A percentile compares a stretch with the other conserved stretches of the same genome.
These are phyloP conservation scores for Herpetomonas tarakana DNA, from an alignment of 208 protist species.

Conservation along the genomic window DNA sequence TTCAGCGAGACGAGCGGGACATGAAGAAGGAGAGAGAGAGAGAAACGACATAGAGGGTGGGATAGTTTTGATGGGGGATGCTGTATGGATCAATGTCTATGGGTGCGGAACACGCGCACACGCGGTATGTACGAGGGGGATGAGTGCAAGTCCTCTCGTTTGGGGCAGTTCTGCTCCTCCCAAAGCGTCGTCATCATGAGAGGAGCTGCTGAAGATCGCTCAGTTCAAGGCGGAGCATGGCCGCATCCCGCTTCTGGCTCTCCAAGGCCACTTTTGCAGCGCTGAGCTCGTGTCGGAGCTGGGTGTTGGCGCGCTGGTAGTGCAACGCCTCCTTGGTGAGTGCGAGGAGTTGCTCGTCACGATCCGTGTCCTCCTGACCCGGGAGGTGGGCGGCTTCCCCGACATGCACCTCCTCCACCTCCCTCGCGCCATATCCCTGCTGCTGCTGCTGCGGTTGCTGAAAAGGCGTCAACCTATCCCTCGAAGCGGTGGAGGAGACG, in stretches of 20 bases:
- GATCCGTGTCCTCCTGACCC: constrained; percentile 4
- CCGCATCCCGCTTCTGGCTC: constrained; percentile 47
- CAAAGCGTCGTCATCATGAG: no score
- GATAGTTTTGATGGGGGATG: no score
- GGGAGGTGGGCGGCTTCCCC: neutral
- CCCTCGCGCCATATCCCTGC: neutral
- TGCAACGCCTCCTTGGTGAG: constrained; percentile 59
- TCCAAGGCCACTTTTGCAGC: constrained; percentile 49
- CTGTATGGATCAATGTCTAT: no score
- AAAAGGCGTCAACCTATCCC: neutral
- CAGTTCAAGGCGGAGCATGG: constrained; percentile 65
- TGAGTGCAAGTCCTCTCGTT: no score
- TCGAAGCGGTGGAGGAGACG: no score
- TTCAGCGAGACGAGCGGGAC: no score
- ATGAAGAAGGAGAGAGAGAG: no score
- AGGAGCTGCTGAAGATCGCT: constrained; percentile 30
- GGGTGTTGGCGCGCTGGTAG: constrained; percentile 57
- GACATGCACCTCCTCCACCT: neutral
- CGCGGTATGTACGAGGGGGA: no score
- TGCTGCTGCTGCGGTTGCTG: neutral
- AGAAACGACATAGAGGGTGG: no score
- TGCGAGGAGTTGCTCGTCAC: constrained; percentile 37
- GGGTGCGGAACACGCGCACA: no score
- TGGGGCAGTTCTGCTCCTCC: no score
- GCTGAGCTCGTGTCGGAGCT: constrained; percentile 55